Evolutionary conservation across 768 basidiomycete species (phyloP).

Genomic region (Nidula microcarpa): DNA sequence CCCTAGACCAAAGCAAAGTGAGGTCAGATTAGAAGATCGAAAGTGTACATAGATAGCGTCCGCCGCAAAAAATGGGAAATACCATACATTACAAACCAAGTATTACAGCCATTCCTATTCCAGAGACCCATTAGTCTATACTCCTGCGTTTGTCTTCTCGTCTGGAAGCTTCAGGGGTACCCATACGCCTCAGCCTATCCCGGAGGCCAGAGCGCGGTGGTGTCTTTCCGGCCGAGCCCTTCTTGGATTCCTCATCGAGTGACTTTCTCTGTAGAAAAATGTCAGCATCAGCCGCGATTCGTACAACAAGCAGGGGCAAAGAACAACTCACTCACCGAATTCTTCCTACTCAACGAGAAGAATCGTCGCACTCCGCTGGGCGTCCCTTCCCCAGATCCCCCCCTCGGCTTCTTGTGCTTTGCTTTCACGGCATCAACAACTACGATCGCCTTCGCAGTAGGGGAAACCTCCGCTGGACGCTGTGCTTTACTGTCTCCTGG

Average conservation of each 20-base stretch:
- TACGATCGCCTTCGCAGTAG: constrained; percentile 61
- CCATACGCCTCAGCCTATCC: constrained; percentile 26
- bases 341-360: constrained; percentile 34
- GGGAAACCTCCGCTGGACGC: constrained; percentile 13
- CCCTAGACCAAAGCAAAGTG: too few relatives aligned
- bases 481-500: neutral
- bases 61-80: too few relatives aligned
- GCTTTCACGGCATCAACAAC: constrained; percentile 56
- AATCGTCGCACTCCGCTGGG: constrained; percentile 25
- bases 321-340: constrained; percentile 27
- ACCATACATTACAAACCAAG: neutral
- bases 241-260: neutral
- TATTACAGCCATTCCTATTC: neutral
- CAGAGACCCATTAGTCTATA: constrained; percentile 20
- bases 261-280: too few relatives aligned
- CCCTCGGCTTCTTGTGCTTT: constrained; percentile 31
- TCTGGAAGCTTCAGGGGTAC: constrained; percentile 33
- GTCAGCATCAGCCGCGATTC: too few relatives aligned
- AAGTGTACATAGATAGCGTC: too few relatives aligned
- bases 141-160: constrained; percentile 32
- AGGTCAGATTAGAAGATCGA: too few relatives aligned
- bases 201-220: constrained; percentile 25
- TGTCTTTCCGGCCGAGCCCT: neutral
- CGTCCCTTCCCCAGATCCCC: constrained; percentile 9
- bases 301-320: neutral